These are phyloP conservation scores for Themeda triandra DNA, from an alignment of 176 grass and related monocot genomes.

Conservation along the genomic window DNA sequence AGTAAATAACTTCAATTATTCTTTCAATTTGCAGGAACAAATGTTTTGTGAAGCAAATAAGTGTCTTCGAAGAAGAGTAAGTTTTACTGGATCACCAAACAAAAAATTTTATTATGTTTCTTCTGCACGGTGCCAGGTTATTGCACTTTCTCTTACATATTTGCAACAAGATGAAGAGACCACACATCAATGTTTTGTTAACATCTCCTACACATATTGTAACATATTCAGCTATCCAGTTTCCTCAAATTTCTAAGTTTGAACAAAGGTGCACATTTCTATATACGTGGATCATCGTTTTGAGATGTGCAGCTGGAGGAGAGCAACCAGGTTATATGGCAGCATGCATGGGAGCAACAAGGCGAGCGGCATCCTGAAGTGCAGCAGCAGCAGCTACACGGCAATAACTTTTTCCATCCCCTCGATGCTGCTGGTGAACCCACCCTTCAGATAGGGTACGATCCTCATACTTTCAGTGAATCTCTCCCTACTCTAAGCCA, in stretches of 20 bases:
- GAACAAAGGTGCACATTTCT: not conserved
- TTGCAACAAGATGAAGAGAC: not conserved
- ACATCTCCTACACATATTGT: not conserved
- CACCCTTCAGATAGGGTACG: slow-evolving; percentile 86
- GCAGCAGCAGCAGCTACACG: slow-evolving; percentile 24
- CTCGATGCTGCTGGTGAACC: slow-evolving; percentile 67
- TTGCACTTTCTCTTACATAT: not conserved
- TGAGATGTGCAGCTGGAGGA: slow-evolving; percentile 68
- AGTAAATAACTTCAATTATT: not conserved
- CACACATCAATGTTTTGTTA: not conserved
- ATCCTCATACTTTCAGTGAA: not conserved
- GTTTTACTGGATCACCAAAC: not conserved
- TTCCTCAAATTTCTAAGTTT: not conserved
- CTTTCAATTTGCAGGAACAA: slow-evolving; percentile 68
- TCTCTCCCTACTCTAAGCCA: not conserved
- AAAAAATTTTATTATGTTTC: not conserved
- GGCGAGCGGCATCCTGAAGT: slow-evolving; percentile 46
- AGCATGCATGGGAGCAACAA: slow-evolving; percentile 76
- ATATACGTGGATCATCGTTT: not conserved
- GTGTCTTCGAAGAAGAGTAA: slow-evolving; percentile 79
- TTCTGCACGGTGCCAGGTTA: not conserved
- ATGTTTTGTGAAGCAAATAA: slow-evolving; percentile 78
- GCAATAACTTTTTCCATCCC: slow-evolving; percentile 77
- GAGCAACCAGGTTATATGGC: slow-evolving; percentile 55
- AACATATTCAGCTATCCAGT: not conserved